Evolutionary conservation across 129 eudicot genomes (phyloP), one percentile per base, ranked within the genome.

Genomic region (Sambucus nigra): DNA sequence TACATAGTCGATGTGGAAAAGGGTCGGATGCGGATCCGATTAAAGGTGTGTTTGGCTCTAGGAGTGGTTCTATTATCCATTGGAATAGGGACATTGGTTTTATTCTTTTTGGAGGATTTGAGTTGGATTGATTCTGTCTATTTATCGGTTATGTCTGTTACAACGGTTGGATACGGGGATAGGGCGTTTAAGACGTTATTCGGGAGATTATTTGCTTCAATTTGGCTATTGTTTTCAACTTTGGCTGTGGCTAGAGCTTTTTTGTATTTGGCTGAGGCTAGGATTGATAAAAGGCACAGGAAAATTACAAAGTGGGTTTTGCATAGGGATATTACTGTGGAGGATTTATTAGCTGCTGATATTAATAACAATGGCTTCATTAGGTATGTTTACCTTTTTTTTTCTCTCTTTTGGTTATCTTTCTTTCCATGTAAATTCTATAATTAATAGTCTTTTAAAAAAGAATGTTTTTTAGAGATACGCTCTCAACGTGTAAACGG

Each of bases 121-220:
- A 29, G 38, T 55, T 57, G 60, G 62, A 46, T 81, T 31, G 88
- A 81, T 66, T 65, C 80, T 5, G 23, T 81, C 4, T 81, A 81
- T 42, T 47, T 76, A 10, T 73, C 83, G 1, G 83, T 68, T 3
- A 51, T 73, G 22, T 76, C 88, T 0, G 84, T 81, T 5, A 81
- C 88, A 1, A 81, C 88, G 0, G 80, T 81, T 49, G 88, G 88
- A 0, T 81, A 81, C 59, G 88, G 88, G 19, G 88, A 81, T 57
- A 66, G 66, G 32, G 83, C 83, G 0, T 81, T 81, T 19, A 55
- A 44, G 50, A 73, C 88, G 9, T 47, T 62, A 21, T 29, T 55
- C 1, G 88, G 88, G 10, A 53, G 88, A 21, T 19, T 76, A 11
- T 76, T 81, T 66, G 88, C 88, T 0, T 57, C 69, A 1, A 2